These are phyloP conservation scores for Paracorniculantispora psalliotae DNA, from an alignment of 2,329 filamentous ascomycete genomes.

Conservation along the genomic window DNA sequence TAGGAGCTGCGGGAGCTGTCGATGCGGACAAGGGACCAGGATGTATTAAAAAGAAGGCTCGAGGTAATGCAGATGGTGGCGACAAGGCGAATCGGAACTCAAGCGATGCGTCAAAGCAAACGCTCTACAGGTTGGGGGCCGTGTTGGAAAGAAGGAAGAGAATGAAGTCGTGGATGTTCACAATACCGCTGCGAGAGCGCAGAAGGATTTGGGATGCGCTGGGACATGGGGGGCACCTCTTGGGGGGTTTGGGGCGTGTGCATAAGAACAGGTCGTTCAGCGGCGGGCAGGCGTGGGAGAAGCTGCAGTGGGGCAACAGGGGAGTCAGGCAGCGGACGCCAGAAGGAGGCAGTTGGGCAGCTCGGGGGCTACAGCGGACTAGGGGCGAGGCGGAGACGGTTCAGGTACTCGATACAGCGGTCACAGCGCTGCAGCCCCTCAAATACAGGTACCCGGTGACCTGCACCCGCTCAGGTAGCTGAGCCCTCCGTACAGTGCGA, in stretches of 20 bases:
- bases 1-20: background rate
- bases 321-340: too few relatives aligned
- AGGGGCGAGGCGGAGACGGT: too few relatives aligned
- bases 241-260: background rate
- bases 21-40: background rate
- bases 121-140: background rate
- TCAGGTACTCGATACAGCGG: too few relatives aligned
- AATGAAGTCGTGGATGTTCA: conserved; percentile 1
- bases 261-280: background rate
- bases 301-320: background rate
- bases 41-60: background rate
- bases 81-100: background rate
- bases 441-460: too few relatives aligned
- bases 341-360: too few relatives aligned
- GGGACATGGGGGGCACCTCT: background rate
- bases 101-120: background rate
- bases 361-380: too few relatives aligned
- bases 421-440: too few relatives aligned
- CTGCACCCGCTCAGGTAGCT: too few relatives aligned
- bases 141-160: background rate
- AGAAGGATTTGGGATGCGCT: conserved; percentile 5
- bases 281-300: background rate
- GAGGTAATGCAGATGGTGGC: background rate
- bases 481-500: background rate
- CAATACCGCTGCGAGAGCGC: background rate